A percentile compares a stretch with the other conserved stretches of the same genome.
Evolutionary conservation across 208 protist species (phyloP).

Genomic region (Crithidia thermophila): DNA sequence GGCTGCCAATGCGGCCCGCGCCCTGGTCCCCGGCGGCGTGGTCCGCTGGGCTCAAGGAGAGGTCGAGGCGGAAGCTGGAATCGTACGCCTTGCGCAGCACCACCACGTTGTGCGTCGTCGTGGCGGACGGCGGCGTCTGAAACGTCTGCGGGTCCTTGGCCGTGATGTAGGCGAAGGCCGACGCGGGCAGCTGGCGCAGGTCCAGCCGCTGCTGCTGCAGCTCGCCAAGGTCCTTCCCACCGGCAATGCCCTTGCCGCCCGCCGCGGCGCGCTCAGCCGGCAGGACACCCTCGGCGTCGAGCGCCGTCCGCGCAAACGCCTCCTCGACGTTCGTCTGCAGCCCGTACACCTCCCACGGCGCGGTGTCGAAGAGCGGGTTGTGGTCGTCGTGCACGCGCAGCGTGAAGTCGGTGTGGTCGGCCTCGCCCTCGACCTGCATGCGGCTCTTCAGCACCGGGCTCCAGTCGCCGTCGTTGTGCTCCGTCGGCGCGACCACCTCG

Average conservation of each 20-base stretch:
- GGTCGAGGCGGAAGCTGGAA: conserved; percentile 71
- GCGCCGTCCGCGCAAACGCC: conserved; percentile 42
- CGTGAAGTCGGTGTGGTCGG: conserved; percentile 41
- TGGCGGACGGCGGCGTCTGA: conserved; percentile 4
- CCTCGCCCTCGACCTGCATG: conserved; percentile 39
- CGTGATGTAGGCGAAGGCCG: conserved; percentile 50
- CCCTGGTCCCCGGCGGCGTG: conserved; percentile 9
- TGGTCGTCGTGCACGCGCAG: conserved; percentile 68
- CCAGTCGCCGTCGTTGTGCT: conserved; percentile 59
- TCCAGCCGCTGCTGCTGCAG: conserved; percentile 52
- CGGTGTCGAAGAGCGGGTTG: conserved; percentile 59
- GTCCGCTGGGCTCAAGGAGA: conserved; percentile 65
- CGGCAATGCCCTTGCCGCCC: conserved; percentile 42
- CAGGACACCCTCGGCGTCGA: conserved; percentile 38
- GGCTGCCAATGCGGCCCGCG: conserved; percentile 10
- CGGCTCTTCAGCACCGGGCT: conserved; percentile 54
- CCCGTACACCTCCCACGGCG: conserved; percentile 66
- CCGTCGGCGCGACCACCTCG: conserved; percentile 33
- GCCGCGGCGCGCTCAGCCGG: conserved; percentile 42
- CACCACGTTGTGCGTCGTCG: conserved; percentile 58
- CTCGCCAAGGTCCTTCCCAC: conserved; percentile 26
- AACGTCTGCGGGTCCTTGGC: conserved; percentile 39
- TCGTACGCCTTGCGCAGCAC: conserved; percentile 75
- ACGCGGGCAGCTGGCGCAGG: conserved; percentile 49
- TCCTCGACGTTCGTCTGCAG: conserved; percentile 45